Evolutionary conservation across 2,329 filamentous ascomycete genomes (phyloP).

Genomic region (Beauveria scarabaeidicola): DNA sequence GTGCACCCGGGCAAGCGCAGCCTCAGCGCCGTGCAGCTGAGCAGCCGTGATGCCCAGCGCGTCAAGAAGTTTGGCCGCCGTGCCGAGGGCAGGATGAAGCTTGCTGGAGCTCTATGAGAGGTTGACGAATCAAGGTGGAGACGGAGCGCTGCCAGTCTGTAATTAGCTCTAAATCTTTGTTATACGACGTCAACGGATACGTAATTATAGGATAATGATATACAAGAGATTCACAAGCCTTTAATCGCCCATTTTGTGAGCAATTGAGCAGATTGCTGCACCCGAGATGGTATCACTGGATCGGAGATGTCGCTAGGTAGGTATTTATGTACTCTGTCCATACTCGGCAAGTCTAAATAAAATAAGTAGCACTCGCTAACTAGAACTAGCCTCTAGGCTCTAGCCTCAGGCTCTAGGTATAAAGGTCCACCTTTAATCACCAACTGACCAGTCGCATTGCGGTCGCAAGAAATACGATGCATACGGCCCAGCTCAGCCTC

Average conservation of each 20-base stretch:
- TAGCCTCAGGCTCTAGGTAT: neutral
- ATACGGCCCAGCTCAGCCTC: conserved; percentile 6
- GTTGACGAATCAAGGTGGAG: neutral
- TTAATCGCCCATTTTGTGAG: neutral
- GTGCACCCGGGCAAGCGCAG: conserved; percentile 25
- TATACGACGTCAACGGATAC: neutral
- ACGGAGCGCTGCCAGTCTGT: neutral
- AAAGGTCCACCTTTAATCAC: neutral
- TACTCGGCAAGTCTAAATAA: neutral
- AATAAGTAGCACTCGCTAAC: neutral
- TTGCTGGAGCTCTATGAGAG: neutral
- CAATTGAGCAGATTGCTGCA: neutral
- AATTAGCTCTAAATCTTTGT: neutral
- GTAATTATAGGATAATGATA: conserved; percentile 1
- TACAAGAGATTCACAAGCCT: neutral
- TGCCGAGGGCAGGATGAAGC: neutral
- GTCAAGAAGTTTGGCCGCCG: conserved; percentile 38
- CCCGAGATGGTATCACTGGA: neutral
- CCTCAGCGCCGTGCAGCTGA: conserved; percentile 37
- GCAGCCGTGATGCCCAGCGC: conserved; percentile 36
- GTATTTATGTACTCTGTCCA: too few species aligned
- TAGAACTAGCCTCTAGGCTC: too few species aligned
- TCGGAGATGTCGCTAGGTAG: neutral
- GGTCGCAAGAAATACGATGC: conserved; percentile 5
- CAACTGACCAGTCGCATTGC: neutral